A percentile compares a stretch with the other conserved stretches of the same genome.
phyloP scores from a whole-genome alignment of 805 yeast genomes.

The Candida morakotiae region DNA sequence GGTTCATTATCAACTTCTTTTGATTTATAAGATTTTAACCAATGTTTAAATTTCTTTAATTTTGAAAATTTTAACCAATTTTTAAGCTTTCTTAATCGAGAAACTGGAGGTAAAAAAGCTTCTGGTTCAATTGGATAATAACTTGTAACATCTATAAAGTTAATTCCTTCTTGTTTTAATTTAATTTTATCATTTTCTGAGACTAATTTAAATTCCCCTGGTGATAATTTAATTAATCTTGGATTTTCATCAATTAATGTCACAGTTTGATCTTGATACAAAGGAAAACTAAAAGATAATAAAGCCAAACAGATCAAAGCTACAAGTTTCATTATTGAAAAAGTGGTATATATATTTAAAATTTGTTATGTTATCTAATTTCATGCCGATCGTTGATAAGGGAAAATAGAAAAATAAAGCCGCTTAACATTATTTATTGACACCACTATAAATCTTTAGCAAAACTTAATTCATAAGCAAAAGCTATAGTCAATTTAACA shows the following conservation, averaged over 20 bases:
- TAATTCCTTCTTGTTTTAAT: slow-evolving; percentile 39
- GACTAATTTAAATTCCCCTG: slow-evolving; percentile 23
- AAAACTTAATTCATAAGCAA: slow-evolving; percentile 61
- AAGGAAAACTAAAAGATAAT: not conserved
- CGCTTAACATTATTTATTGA: not conserved
- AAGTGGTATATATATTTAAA: not conserved
- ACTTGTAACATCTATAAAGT: slow-evolving; percentile 62
- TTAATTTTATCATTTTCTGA: slow-evolving; percentile 30
- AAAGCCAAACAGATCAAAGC: not conserved
- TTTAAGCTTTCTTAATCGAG: too few relatives aligned
- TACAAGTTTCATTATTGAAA: not conserved
- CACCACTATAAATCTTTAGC: slow-evolving; percentile 19
- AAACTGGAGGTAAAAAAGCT: too few relatives aligned
- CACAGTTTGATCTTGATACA: not conserved
- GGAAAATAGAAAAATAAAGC: not conserved
- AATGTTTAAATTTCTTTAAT: not conserved
- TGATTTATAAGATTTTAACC: not conserved
- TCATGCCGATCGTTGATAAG: slow-evolving; percentile 1
- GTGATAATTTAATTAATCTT: slow-evolving; percentile 31
- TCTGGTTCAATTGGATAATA: slow-evolving; percentile 28
- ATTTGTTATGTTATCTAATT: slow-evolving; percentile 2
- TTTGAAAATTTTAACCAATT: slow-evolving; percentile 15
- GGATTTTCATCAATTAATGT: not conserved
- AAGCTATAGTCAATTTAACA: slow-evolving; percentile 71
- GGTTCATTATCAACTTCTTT: not conserved